Percentiles rank a stretch among this genome's conserved stretches.
These are phyloP conservation scores for Monosporascus sp. DNA, from an alignment of 2,329 filamentous ascomycete genomes.

Conservation along the genomic window DNA sequence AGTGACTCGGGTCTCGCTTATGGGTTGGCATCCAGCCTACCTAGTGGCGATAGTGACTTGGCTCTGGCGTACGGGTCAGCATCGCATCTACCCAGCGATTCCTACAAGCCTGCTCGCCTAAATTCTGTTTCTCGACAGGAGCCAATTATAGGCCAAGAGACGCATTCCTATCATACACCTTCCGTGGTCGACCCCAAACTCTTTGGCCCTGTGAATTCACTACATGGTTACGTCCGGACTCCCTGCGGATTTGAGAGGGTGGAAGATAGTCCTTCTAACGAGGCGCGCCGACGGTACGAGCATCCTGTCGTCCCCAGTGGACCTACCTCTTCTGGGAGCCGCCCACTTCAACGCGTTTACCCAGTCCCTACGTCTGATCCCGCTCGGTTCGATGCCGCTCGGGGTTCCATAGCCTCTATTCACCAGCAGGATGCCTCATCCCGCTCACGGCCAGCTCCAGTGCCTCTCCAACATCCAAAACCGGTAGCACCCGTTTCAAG, in stretches of 20 bases:
- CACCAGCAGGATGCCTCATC: slow-evolving; percentile 32
- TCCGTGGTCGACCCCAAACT: slow-evolving; percentile 52
- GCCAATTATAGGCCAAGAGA: slow-evolving; percentile 6
- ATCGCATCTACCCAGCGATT: slow-evolving; percentile 14
- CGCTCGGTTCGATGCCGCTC: slow-evolving; percentile 51
- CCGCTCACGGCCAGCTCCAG: slow-evolving; percentile 47
- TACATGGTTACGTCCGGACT: slow-evolving; percentile 48
- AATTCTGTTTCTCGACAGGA: slow-evolving; percentile 10
- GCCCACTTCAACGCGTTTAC: slow-evolving; percentile 57
- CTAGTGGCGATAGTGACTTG: slow-evolving; percentile 1
- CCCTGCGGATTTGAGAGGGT: slow-evolving; percentile 50
- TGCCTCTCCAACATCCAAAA: slow-evolving; percentile 79
- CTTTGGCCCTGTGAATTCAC: slow-evolving; percentile 57
- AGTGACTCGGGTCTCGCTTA: slow-evolving; percentile 38
- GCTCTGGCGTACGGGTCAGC: neutral
- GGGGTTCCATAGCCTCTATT: slow-evolving; percentile 42
- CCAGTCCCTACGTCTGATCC: slow-evolving; percentile 64
- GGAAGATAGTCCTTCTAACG: slow-evolving; percentile 18
- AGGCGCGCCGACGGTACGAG: slow-evolving; percentile 29
- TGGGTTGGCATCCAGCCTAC: slow-evolving; percentile 27
- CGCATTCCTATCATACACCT: slow-evolving; percentile 24
- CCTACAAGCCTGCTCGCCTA: neutral
- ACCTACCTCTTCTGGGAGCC: slow-evolving; percentile 29
- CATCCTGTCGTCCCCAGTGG: slow-evolving; percentile 28
- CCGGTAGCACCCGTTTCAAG: slow-evolving; percentile 69